A percentile compares a stretch with the other conserved stretches of the same genome.
These are phyloP conservation scores for Hericium rajendrae DNA, from an alignment of 768 basidiomycete genomes.

Conservation along the genomic window DNA sequence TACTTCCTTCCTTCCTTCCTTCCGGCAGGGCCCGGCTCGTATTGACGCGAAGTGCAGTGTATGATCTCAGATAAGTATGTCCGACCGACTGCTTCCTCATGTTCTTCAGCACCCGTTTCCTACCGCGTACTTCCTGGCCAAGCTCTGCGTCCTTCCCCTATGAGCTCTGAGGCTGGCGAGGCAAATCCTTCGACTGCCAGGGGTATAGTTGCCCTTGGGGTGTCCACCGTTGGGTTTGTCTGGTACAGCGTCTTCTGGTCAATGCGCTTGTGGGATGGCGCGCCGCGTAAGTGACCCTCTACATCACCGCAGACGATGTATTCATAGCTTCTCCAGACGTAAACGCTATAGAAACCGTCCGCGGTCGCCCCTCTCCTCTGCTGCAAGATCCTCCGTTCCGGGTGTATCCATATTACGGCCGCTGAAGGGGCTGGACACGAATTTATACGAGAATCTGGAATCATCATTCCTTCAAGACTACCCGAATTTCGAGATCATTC, in stretches of 20 bases:
- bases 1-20: too few species aligned
- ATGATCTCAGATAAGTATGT: too few species aligned
- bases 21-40: too few species aligned
- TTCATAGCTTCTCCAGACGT: constrained; percentile 38
- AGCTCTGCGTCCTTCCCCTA: background rate
- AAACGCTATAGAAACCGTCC: constrained; percentile 64
- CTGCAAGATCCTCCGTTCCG: constrained; percentile 42
- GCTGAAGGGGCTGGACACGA: constrained; percentile 89
- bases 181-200: too few species aligned
- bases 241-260: constrained; percentile 37
- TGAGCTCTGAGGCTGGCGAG: too few species aligned
- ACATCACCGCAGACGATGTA: background rate
- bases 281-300: constrained; percentile 17
- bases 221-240: constrained; percentile 13
- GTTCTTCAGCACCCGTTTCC: too few species aligned
- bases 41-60: too few species aligned
- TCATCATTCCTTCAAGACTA: constrained; percentile 90
- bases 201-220: background rate
- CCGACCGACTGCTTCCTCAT: too few species aligned
- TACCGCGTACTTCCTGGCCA: background rate
- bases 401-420: constrained; percentile 94
- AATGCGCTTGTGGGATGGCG: constrained; percentile 20
- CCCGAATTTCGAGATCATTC: constrained; percentile 82
- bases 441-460: constrained; percentile 93
- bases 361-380: constrained; percentile 48